Evolutionary conservation across 352 stramenopile genomes (phyloP).

Genomic region (Plasmopara viticola): DNA sequence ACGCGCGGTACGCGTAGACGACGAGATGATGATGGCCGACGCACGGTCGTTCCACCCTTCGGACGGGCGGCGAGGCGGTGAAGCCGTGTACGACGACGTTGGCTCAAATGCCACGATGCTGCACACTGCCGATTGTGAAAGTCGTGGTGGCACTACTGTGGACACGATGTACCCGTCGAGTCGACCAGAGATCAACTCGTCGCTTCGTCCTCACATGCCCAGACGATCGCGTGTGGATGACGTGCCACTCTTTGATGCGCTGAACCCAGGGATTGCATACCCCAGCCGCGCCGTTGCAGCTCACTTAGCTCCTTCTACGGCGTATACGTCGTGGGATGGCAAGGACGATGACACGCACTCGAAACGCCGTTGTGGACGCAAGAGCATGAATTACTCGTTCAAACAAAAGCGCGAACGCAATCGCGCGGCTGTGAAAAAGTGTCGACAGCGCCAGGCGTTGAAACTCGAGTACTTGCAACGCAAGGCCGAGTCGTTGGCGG

Average conservation of each 20-base stretch:
- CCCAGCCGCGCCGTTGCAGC: not conserved
- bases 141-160: not conserved
- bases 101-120: not conserved
- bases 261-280: not conserved
- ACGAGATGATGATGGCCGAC: constrained; percentile 6
- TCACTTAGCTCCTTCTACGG: not conserved
- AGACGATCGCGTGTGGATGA: constrained; percentile 12
- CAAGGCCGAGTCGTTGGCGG: constrained; percentile 58
- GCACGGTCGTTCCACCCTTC: constrained; percentile 14
- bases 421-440: constrained; percentile 81
- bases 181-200: constrained; percentile 2
- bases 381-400: constrained; percentile 84
- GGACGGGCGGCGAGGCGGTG: constrained; percentile 8
- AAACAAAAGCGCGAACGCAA: constrained; percentile 82
- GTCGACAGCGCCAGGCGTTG: constrained; percentile 68
- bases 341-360: constrained; percentile 16
- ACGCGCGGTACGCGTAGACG: constrained; percentile 6
- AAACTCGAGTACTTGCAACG: constrained; percentile 75
- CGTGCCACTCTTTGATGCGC: not conserved
- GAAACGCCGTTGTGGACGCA: constrained; percentile 73
- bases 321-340: constrained; percentile 1
- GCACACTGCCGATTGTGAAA: constrained; percentile 6
- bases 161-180: not conserved
- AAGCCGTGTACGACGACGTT: constrained; percentile 27
- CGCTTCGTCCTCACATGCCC: constrained; percentile 9